A percentile compares a stretch with the other conserved stretches of the same genome.
phyloP scores from a whole-genome alignment of 2,329 filamentous ascomycete genomes.

The Aciculosporium take region DNA sequence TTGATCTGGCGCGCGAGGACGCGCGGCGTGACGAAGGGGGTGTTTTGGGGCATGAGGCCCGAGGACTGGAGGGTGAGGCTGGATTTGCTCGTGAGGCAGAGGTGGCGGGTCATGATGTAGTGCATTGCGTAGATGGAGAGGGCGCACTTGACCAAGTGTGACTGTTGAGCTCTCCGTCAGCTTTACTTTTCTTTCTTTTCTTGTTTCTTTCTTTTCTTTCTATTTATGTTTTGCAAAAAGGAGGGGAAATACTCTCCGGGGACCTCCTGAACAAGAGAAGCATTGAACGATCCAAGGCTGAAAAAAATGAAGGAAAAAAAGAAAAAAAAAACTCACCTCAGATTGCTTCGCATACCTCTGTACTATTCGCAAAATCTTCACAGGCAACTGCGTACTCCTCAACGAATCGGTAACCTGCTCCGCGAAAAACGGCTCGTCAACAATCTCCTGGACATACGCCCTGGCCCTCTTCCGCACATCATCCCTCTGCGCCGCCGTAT shows the following conservation, averaged over 20 bases:
- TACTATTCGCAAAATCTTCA: conserved; percentile 31
- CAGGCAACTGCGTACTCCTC: conserved; percentile 30
- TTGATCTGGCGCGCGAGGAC: conserved; percentile 44
- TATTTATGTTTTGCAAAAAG: not conserved
- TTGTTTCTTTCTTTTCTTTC: not conserved
- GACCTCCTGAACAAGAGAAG: no score
- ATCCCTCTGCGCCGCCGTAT: conserved; percentile 26
- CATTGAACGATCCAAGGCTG: no score
- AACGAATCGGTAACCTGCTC: conserved; percentile 36
- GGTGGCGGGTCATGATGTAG: conserved; percentile 40
- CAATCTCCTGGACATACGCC: conserved; percentile 34
- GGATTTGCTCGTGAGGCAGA: conserved; percentile 33
- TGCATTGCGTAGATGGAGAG: conserved; percentile 42
- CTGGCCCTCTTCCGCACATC: conserved; percentile 31
- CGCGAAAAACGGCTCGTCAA: conserved; percentile 32
- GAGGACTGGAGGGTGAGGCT: conserved; percentile 26
- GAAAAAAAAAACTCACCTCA: conserved; percentile 20
- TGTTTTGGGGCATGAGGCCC: conserved; percentile 29
- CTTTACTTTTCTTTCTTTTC: not conserved
- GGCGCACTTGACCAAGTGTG: conserved; percentile 36
- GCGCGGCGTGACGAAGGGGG: conserved; percentile 33
- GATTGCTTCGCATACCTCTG: conserved; percentile 32
- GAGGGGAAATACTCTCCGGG: not conserved
- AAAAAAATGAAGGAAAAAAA: no score
- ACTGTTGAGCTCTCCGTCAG: conserved; percentile 14